Evolutionary conservation across 345 rosid genomes (phyloP), one percentile per base, ranked within the genome.

Genomic region (Conringia planisiliqua): DNA sequence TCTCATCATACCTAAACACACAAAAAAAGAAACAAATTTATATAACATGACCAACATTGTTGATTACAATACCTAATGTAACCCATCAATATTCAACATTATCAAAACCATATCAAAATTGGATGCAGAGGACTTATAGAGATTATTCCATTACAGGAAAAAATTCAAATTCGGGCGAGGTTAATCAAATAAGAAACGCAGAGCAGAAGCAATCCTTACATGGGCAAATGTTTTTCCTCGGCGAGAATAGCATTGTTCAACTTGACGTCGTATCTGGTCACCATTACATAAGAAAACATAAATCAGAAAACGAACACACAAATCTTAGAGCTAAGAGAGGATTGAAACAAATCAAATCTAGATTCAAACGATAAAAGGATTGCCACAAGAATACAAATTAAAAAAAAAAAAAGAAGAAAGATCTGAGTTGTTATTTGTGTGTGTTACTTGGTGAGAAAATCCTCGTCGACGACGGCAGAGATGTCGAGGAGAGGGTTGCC

Each of bases 401-500:
- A 47, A 17, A 35, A 20, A 48, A 26, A 35, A 38, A 40, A 47
- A 17, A 35, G 16, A 48, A 26, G 35, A 38, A 10, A 16, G 76
- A 62, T 68, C 18, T 22, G 54, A 33, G 30, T 0, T 0, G n/a
- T 44, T 9, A 2, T 82, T 71, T 0, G n/a, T 17, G 24, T n/a
- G n/a, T n/a, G 24, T 22, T 58, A 88, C 97, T 84, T 91, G 5
- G 80, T 57, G 81, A 94, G 78, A 81, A 94, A 94, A 0, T 76
- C 90, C 1, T 90, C 89, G 73, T 92, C 97, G 47, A 94, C 99
- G 56, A 88, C 96, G 54, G 98, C 87, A 11, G 95, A 88, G 81
- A 91, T 85, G 85, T 95, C 99, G 51, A 95, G 90, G 50, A 95
- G 97, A 1, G 97, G 99, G 51, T 92, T 95, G 3, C 99, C 98